Evolutionary conservation across 768 basidiomycete genomes (phyloP).

Genomic region (Lentinula lateritia): DNA sequence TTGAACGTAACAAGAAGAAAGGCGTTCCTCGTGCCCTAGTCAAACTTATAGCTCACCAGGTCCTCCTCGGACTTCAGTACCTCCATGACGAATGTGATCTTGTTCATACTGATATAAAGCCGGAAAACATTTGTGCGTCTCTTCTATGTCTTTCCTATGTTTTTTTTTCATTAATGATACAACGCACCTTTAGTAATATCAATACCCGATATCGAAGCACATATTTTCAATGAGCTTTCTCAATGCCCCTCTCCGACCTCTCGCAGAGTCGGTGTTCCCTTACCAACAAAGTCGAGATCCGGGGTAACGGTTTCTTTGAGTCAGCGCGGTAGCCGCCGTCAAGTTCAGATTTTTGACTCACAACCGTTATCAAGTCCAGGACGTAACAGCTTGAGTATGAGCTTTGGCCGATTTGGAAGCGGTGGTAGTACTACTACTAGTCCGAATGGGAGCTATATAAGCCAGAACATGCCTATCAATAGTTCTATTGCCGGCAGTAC

Average conservation of each 20-base stretch:
- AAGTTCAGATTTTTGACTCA: slow-evolving; percentile 80
- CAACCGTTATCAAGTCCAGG: slow-evolving; percentile 67
- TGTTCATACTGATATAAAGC: slow-evolving; percentile 92
- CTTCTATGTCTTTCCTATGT: slow-evolving; percentile 13
- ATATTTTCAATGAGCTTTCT: slow-evolving; percentile 65
- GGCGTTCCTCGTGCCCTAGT: slow-evolving; percentile 80
- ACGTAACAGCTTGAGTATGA: slow-evolving; percentile 23
- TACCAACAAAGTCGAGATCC: slow-evolving; percentile 56
- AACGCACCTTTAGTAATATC: slow-evolving; percentile 59
- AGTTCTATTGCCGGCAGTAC: slow-evolving; percentile 15
- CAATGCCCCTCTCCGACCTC: slow-evolving; percentile 68
- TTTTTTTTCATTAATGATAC: slow-evolving; percentile 10
- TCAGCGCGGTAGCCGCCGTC: slow-evolving; percentile 46
- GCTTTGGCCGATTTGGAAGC: slow-evolving; percentile 15
- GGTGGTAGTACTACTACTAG: slow-evolving; percentile 12
- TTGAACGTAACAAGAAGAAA: slow-evolving; percentile 75
- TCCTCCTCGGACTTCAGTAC: slow-evolving; percentile 85
- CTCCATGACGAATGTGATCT: slow-evolving; percentile 90
- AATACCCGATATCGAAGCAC: slow-evolving; percentile 74
- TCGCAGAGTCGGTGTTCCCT: slow-evolving; percentile 75
- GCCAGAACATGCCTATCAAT: not conserved
- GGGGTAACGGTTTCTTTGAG: slow-evolving; percentile 58
- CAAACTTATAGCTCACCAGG: slow-evolving; percentile 80
- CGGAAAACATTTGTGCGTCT: slow-evolving; percentile 87
- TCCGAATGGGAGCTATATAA: slow-evolving; percentile 31